phyloP scores from a whole-genome alignment of 2,329 filamentous ascomycete species.

The Botrytis porri region DNA sequence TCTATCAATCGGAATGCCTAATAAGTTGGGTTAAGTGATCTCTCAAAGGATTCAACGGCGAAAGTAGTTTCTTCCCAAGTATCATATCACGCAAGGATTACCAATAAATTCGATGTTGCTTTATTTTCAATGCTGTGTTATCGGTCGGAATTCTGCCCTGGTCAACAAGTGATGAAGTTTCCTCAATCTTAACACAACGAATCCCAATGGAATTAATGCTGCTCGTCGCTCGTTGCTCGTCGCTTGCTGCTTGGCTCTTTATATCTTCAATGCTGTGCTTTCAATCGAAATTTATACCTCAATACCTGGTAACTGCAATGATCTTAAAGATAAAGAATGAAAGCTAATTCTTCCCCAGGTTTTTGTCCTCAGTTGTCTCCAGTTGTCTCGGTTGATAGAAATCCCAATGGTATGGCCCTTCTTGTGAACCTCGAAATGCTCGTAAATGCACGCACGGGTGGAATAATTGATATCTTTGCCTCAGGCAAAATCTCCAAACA shows the following conservation, averaged over 20 bases:
- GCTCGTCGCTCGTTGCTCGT: neutral
- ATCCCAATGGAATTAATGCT: neutral
- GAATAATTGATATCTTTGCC: neutral
- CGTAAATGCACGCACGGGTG: neutral
- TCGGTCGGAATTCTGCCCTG: neutral
- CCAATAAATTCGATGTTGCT: neutral
- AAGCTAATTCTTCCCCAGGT: neutral
- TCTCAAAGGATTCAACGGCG: neutral
- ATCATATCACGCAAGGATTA: neutral
- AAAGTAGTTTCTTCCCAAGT: neutral
- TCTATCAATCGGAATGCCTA: neutral
- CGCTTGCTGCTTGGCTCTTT: neutral
- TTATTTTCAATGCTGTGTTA: constrained; percentile 1
- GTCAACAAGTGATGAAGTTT: neutral
- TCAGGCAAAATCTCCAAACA: neutral
- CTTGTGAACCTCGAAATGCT: neutral
- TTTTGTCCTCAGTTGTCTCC: constrained; percentile 1
- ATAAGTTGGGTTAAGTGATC: neutral
- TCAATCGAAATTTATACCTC: neutral
- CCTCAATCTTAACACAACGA: neutral
- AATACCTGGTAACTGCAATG: neutral
- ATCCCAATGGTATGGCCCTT: neutral
- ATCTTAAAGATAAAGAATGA: neutral
- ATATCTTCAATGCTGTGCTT: neutral
- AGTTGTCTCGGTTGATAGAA: constrained; percentile 2